Evolutionary conservation across 345 rosid genomes (phyloP), one percentile per base, ranked within the genome.

Genomic region (Mallotus nudiflorus): DNA sequence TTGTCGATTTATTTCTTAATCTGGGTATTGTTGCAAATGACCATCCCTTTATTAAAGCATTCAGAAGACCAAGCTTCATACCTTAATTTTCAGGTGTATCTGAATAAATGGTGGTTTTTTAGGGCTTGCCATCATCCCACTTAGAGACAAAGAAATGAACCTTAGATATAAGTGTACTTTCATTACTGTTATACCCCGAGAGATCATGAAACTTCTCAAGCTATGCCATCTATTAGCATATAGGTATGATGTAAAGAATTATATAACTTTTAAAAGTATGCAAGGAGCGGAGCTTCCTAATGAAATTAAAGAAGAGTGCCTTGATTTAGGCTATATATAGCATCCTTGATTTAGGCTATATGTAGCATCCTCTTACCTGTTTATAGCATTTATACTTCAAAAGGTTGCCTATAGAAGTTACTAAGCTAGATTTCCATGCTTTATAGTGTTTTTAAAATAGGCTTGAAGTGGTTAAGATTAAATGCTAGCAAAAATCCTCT

Each of bases 371-470:
- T 11, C 51, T 51, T 25, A 4, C 44, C 5, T 39, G 1, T 24
- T 65, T 73, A 33, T 64, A 55, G 16, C 48, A 11, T 3, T 48
- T 72, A 2, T 16, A 2, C n/a, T n/a, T 22, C 57, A 22, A 15
- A 1, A 16, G 76, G 72, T 9, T 15, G 48, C 1, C 20, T 67
- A 28, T 37, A 29, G 9, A 51, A 42, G 54, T 19, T 74, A 6
- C 72, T 72, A 5, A 25, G 2, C 2, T 74, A 72, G 77, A 52
- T 74, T 9, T n/a, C 45, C 4, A 39, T 42, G 15, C 62, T 67
- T 3, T 14, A 67, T 18, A 44, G 24, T 42, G 19, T 74, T 3
- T 35, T 67, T 19, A 40, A n/a, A 37, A 39, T 42, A 0, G 9
- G 61, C 8, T 52, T 67, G 22, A 22, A 7, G 15, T 52, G 42